Evolutionary conservation across 2,329 filamentous ascomycete species (phyloP).

Genomic region (Dryadomyces quercivorus): DNA sequence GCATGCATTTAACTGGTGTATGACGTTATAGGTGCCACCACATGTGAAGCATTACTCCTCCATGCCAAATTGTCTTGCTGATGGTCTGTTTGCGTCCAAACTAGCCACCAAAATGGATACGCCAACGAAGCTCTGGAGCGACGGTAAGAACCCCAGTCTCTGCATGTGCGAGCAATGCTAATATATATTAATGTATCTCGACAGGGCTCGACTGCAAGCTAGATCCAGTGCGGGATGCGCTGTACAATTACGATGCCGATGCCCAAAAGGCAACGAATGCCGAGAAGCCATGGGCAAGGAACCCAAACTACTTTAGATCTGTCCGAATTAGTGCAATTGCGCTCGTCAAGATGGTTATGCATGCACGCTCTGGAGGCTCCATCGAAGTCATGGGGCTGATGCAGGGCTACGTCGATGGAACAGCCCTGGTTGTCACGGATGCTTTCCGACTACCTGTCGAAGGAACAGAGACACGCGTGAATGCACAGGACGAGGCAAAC

Average conservation of each 20-base stretch:
- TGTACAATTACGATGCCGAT: conserved; percentile 68
- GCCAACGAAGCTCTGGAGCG: conserved; percentile 43
- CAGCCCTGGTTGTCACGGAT: conserved; percentile 85
- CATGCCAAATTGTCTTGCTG: not conserved
- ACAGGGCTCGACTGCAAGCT: conserved; percentile 83
- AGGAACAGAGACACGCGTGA: conserved; percentile 95
- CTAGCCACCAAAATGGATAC: conserved; percentile 30
- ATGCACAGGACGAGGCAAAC: conserved; percentile 89
- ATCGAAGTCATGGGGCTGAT: conserved; percentile 97
- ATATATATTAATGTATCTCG: not conserved
- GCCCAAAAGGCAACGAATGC: conserved; percentile 55
- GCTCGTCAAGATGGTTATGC: conserved; percentile 98
- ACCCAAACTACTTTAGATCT: conserved; percentile 82
- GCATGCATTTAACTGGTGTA: not conserved
- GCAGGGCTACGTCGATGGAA: conserved; percentile 82
- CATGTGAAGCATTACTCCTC: too few species aligned
- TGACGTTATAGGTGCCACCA: not conserved
- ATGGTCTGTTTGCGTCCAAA: not conserved
- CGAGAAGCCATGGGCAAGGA: conserved; percentile 60
- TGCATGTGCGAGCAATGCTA: not conserved
- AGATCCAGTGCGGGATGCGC: conserved; percentile 76
- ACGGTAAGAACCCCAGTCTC: conserved; percentile 27
- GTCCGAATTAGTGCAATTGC: conserved; percentile 90
- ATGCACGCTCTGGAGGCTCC: conserved; percentile 84
- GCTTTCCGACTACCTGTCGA: conserved; percentile 90